phyloP scores from a whole-genome alignment of 805 yeast genomes.

The Candida coleopterorum region DNA sequence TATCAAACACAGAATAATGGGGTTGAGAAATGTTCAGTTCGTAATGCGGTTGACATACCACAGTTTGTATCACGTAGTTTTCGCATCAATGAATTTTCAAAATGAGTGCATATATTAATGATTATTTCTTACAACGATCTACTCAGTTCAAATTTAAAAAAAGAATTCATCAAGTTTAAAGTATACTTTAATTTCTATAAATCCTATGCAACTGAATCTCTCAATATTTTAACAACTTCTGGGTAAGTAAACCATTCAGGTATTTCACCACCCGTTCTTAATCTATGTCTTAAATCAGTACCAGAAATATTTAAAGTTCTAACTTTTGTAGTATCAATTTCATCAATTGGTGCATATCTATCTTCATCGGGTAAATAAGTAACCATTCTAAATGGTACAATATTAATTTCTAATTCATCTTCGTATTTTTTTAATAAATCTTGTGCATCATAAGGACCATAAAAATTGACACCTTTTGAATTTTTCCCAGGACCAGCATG shows the following conservation, averaged over 20 bases:
- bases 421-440: slow-evolving; percentile 72
- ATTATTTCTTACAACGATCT: no score
- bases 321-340: slow-evolving; percentile 66
- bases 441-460: slow-evolving; percentile 97
- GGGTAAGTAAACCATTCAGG: slow-evolving; percentile 98
- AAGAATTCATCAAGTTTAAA: no score
- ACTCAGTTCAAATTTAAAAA: no score
- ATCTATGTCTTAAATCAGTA: slow-evolving; percentile 85
- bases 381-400: slow-evolving; percentile 96
- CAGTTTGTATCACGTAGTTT: no score
- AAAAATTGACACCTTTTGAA: slow-evolving; percentile 89
- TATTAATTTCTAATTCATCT: slow-evolving; percentile 78
- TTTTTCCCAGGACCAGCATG: slow-evolving; percentile 94
- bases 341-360: slow-evolving; percentile 92
- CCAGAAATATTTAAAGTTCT: slow-evolving; percentile 91
- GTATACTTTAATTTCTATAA: no score
- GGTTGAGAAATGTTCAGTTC: slow-evolving; percentile 90
- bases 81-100: no score
- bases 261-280: slow-evolving; percentile 80
- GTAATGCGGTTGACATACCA: no score
- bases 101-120: no score
- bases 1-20: slow-evolving; percentile 72
- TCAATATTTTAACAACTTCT: slow-evolving; percentile 85
- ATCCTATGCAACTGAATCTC: slow-evolving; percentile 42
- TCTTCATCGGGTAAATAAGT: slow-evolving; percentile 94